These are phyloP conservation scores for Ophiostoma australiae DNA, from an alignment of 2,329 filamentous ascomycete species.

Conservation along the genomic window DNA sequence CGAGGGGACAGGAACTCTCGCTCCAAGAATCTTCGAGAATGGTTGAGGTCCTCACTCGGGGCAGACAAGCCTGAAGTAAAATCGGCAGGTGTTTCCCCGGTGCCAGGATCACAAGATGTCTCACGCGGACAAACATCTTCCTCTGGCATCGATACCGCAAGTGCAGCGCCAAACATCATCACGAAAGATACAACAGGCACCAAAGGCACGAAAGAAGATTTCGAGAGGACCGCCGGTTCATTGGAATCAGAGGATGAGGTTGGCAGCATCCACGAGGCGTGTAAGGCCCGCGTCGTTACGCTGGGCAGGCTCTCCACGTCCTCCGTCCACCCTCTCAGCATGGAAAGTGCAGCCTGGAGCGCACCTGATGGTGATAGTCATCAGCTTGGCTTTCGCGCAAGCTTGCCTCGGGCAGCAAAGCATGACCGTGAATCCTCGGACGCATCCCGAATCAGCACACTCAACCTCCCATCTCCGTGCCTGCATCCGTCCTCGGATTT, in stretches of 20 bases:
- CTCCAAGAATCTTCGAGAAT: slow-evolving; percentile 5
- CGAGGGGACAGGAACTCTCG: background rate
- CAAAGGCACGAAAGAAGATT: background rate
- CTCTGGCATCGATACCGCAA: background rate
- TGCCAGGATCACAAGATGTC: background rate
- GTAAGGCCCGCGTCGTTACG: slow-evolving; percentile 23
- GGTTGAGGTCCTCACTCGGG: slow-evolving; percentile 13
- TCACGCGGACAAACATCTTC: background rate
- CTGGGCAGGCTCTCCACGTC: slow-evolving; percentile 8
- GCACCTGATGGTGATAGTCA: background rate
- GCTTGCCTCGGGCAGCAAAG: background rate
- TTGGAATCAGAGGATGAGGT: slow-evolving; percentile 27
- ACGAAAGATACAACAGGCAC: too few relatives aligned
- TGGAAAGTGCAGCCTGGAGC: background rate
- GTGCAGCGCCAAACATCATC: background rate
- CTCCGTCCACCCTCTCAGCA: slow-evolving; percentile 5
- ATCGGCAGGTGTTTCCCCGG: too few relatives aligned
- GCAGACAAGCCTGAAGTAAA: background rate
- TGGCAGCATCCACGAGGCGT: slow-evolving; percentile 30
- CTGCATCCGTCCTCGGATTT: background rate
- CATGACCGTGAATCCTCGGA: slow-evolving; percentile 14
- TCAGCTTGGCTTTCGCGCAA: background rate
- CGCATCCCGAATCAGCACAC: slow-evolving; percentile 24
- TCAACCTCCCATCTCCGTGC: slow-evolving; percentile 21
- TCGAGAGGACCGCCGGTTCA: slow-evolving; percentile 6